Conservation (phyloP, 371 early-diverging fungal genomes). For the Nosema muscidifuracis region DNA sequence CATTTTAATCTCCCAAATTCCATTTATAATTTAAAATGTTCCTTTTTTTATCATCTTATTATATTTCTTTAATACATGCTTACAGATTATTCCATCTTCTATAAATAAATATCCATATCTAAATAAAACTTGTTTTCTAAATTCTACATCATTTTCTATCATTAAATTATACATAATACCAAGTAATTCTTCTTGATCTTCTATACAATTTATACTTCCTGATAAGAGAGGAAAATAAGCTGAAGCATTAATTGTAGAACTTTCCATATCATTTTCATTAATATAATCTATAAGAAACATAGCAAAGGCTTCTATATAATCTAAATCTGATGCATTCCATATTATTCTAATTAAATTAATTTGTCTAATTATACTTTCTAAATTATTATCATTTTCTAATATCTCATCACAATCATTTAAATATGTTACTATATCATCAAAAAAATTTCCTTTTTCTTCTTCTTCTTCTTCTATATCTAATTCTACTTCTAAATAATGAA, state of each 20-base stretch:
- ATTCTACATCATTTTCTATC: neutral
- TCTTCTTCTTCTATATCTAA: neutral
- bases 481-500: conserved; percentile 19
- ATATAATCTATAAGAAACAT: conserved; percentile 45
- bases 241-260: conserved; percentile 31
- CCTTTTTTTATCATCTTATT: conserved; percentile 17
- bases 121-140: conserved; percentile 16
- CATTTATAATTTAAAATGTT: too few species aligned
- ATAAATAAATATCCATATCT: conserved; percentile 42
- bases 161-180: conserved; percentile 6
- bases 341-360: conserved; percentile 45
- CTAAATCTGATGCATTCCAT: conserved; percentile 47
- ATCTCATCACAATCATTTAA: conserved; percentile 7
- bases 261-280: conserved; percentile 20
- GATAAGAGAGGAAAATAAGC: conserved; percentile 29
- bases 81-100: conserved; percentile 40
- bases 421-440: conserved; percentile 46
- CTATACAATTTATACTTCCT: conserved; percentile 1
- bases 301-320: conserved; percentile 54
- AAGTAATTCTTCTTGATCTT: conserved; percentile 34
- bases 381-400: neutral
- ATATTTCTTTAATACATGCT: conserved; percentile 28
- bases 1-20: too few species aligned
- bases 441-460: conserved; percentile 37
- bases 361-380: conserved; percentile 46